Base-by-base conservation (phyloP, 1,139 yeast genomes). In the Groenewaldozyma sp. region DNA sequence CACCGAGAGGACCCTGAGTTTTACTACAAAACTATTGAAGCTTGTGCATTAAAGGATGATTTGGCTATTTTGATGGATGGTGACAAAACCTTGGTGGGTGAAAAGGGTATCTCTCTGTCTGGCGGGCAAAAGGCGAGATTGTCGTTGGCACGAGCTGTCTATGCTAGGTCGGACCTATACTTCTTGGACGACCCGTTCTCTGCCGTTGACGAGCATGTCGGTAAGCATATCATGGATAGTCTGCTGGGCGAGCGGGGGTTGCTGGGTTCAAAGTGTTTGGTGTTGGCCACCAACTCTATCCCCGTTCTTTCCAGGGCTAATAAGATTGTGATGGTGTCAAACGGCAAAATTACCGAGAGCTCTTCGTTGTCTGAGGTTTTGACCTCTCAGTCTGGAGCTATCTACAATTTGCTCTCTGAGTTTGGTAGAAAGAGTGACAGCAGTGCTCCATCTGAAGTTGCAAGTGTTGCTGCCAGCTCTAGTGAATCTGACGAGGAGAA, bases 121-220 rank as follows among this genome's bases (percentile, higher is more conserved):
- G 98, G 98, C 45, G 98, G 98, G 35, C 97, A 91, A 62, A 91
- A 88, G 68, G 96, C 97, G 1, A 78, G 98, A 62, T 67, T 91
- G 39, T 78, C 94, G 2, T 71, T 91, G 46, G 97, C 97, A 1
- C 75, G 98, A 60, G 95, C 97, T 20, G 96, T 91, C 6, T 91
- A 91, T 60, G 78, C 96, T 2, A 75, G 96, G 52, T 94, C 96
- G 2, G 97, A 91, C 59, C 78, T 88, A 27, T 88, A 86, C 58
- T 67, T 91, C 42, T 65, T 91, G 43, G 98, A 91, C 62, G 98
- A 86, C 55, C 83, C 88, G n/a, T 72, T 91, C 43, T 82, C 94
- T 56, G 94, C 97, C 41, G 94, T 91, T 43, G 95, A 91, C 65
- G 94, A 88, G 54, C 95, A 91, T 62, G 95, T 87, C 50, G 94